Evolutionary conservation across 208 protist species (phyloP).

Genomic region (Angomonas deanei): DNA sequence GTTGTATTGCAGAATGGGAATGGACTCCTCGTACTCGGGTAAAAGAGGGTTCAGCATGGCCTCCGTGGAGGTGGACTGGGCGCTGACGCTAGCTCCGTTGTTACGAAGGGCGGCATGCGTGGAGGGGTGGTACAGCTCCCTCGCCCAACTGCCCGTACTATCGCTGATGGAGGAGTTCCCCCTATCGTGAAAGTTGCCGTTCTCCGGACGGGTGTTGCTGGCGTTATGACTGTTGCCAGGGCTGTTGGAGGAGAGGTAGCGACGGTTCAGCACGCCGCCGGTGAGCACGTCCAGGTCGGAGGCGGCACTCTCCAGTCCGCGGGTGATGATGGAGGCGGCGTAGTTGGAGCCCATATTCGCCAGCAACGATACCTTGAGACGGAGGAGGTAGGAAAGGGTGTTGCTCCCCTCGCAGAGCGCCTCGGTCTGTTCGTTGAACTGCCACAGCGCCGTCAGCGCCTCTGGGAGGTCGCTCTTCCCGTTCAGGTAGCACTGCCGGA

Average conservation of each 20-base stretch:
- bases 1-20: not conserved
- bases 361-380: constrained; percentile 24
- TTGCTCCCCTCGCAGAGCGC: constrained; percentile 24
- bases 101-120: not conserved
- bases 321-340: constrained; percentile 19
- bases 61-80: not conserved
- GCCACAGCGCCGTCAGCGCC: constrained; percentile 32
- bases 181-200: too few species aligned
- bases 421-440: constrained; percentile 25
- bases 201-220: not conserved
- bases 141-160: not conserved
- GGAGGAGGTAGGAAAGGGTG: constrained; percentile 26
- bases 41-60: not conserved
- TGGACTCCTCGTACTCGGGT: not conserved
- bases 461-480: constrained; percentile 24
- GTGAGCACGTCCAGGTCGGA: constrained; percentile 30
- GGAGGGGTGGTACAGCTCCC: not conserved
- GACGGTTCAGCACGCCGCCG: constrained; percentile 15
- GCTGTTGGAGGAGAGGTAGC: not conserved
- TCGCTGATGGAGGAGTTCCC: not conserved
- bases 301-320: constrained; percentile 24
- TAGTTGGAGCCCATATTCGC: constrained; percentile 26
- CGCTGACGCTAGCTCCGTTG: not conserved
- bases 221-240: not conserved
- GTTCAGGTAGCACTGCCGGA: constrained; percentile 29